Percentiles rank a stretch among this genome's conserved stretches.
Evolutionary conservation across 2,329 filamentous ascomycete genomes (phyloP).

Genomic region (Fusarium drepaniforme): DNA sequence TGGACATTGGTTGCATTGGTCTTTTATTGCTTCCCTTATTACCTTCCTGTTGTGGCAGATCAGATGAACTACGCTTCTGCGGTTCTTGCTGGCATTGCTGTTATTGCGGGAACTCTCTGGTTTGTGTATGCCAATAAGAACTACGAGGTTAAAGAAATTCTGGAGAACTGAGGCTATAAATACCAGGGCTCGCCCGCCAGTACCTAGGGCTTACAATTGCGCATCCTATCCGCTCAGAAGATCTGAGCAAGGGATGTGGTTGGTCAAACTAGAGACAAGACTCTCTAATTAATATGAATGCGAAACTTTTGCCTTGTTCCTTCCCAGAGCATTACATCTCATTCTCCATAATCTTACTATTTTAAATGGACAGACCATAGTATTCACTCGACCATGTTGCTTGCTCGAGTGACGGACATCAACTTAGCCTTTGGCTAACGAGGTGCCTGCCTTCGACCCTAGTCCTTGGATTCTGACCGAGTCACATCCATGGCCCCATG

Average conservation of each 20-base stretch:
- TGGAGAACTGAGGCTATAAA: too few species aligned
- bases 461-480: too few species aligned
- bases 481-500: too few species aligned
- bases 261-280: not conserved
- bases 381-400: not conserved
- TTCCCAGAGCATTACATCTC: not conserved
- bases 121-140: slow-evolving; percentile 38
- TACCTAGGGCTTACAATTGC: too few species aligned
- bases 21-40: slow-evolving; percentile 46
- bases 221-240: too few species aligned
- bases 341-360: not conserved
- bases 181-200: too few species aligned
- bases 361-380: not conserved
- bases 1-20: slow-evolving; percentile 40
- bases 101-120: slow-evolving; percentile 33
- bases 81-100: slow-evolving; percentile 32
- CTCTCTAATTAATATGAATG: not conserved
- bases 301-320: not conserved
- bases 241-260: too few species aligned
- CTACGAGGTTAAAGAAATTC: slow-evolving; percentile 40
- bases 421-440: not conserved
- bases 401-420: not conserved
- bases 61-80: slow-evolving; percentile 45
- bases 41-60: slow-evolving; percentile 29
- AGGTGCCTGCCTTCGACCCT: not conserved